A percentile compares a stretch with the other conserved stretches of the same genome.
Evolutionary conservation across 2,329 filamentous ascomycete species (phyloP).

Genomic region (Arthrinium phaeospermum): DNA sequence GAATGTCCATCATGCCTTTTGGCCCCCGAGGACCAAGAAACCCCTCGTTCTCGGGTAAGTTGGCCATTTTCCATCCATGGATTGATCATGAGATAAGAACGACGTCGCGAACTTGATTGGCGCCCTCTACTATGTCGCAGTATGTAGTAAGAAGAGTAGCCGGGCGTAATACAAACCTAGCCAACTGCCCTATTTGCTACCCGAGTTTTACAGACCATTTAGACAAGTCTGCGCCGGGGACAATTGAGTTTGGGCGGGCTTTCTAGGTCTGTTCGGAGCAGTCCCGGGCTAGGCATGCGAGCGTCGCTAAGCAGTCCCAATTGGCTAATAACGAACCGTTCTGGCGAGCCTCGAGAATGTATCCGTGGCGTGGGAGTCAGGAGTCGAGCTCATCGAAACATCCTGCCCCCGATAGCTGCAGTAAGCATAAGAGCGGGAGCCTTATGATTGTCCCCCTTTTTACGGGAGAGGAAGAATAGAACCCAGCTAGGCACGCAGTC

Average conservation of each 20-base stretch:
- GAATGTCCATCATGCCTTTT: neutral
- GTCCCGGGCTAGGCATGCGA: neutral
- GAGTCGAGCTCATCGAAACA: neutral
- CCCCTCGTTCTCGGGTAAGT: slow-evolving; percentile 1
- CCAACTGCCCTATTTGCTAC: neutral
- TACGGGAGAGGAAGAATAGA: neutral
- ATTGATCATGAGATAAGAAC: neutral
- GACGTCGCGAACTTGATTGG: neutral
- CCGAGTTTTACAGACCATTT: slow-evolving; percentile 2
- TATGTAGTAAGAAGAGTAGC: neutral
- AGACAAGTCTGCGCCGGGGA: neutral
- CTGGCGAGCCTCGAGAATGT: neutral
- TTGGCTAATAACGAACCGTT: neutral
- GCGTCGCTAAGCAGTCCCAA: neutral
- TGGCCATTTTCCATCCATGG: neutral
- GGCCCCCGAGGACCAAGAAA: neutral
- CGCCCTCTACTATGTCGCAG: neutral
- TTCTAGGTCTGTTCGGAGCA: neutral
- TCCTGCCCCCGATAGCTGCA: neutral
- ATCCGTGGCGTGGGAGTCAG: neutral
- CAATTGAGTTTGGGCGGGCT: slow-evolving; percentile 2
- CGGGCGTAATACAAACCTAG: neutral
- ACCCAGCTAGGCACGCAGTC: neutral
- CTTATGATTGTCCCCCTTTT: neutral
- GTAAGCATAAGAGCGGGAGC: neutral